Evolutionary conservation across 202 grass and related monocot species (phyloP).

Genomic region (Digitaria exilis): DNA sequence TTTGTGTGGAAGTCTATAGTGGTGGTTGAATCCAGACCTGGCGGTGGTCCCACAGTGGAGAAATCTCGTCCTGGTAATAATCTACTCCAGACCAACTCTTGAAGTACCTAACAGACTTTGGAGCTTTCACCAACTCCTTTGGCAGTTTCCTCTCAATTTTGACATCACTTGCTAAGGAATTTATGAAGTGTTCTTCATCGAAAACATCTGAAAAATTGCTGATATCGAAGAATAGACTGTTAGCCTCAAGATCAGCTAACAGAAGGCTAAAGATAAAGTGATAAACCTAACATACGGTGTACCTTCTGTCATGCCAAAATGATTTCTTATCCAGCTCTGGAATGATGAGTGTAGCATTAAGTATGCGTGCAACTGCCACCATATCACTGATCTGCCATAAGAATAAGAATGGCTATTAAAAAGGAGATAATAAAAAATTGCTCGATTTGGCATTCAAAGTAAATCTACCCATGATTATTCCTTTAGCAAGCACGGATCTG

Average conservation of each 20-base stretch:
- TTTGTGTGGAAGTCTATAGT: background rate
- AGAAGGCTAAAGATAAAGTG: conserved; percentile 13
- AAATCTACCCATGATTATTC: background rate
- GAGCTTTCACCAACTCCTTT: conserved; percentile 63
- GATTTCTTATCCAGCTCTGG: conserved; percentile 99
- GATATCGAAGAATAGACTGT: conserved; percentile 44
- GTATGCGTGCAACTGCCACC: conserved; percentile 82
- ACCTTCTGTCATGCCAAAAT: conserved; percentile 98
- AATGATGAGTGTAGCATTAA: conserved; percentile 93
- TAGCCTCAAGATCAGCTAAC: conserved; percentile 33
- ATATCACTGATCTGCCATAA: conserved; percentile 89
- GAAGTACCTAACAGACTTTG: conserved; percentile 81
- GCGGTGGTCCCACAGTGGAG: conserved; percentile 69
- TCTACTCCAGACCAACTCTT: conserved; percentile 89
- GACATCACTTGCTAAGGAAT: conserved; percentile 72
- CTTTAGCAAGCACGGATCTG: background rate
- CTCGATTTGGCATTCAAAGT: background rate
- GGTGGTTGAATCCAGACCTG: conserved; percentile 61
- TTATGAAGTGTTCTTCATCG: conserved; percentile 80
- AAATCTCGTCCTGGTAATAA: conserved; percentile 84
- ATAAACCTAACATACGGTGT: conserved; percentile 9
- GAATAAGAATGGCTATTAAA: conserved; percentile 15
- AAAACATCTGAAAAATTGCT: conserved; percentile 99
- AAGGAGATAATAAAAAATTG: background rate
- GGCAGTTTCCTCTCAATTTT: conserved; percentile 84